phyloP scores from a whole-genome alignment of 805 yeast genomes.

The Myxozyma kluyveri region DNA sequence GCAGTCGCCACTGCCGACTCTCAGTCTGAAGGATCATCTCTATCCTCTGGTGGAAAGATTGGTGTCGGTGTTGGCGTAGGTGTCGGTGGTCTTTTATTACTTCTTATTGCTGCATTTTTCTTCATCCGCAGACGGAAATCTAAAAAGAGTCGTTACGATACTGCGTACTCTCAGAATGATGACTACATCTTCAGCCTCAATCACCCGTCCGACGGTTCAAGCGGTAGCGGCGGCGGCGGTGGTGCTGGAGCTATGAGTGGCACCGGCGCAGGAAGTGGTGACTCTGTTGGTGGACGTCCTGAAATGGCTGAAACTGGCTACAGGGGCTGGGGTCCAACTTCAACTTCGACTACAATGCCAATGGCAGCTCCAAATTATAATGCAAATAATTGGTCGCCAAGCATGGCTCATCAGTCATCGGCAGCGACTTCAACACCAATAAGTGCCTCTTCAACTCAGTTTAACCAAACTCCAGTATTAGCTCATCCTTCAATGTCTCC shows the following conservation, averaged over 20 bases:
- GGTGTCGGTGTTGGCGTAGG: conserved; percentile 28
- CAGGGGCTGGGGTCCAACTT: conserved; percentile 26
- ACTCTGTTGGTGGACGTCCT: background rate
- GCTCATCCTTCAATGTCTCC: too few relatives aligned
- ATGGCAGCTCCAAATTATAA: too few relatives aligned
- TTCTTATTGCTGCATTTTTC: conserved; percentile 3
- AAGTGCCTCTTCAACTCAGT: background rate
- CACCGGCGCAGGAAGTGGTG: conserved; percentile 1
- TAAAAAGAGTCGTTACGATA: background rate
- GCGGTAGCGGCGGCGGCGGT: conserved; percentile 9
- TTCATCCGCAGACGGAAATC: conserved; percentile 11
- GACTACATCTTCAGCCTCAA: conserved; percentile 20
- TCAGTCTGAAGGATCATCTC: conserved; percentile 6
- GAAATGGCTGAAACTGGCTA: conserved; percentile 23
- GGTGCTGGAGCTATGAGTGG: background rate
- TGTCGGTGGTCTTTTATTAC: conserved; percentile 20
- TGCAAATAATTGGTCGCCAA: too few relatives aligned
- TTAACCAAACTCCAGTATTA: too few relatives aligned
- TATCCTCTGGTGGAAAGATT: conserved; percentile 26
- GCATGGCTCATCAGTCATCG: background rate
- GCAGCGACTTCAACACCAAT: background rate
- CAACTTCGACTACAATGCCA: background rate
- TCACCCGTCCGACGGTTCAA: conserved; percentile 1
- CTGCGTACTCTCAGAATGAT: conserved; percentile 14
- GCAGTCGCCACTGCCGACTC: conserved; percentile 7